Evolutionary conservation across 305 asterid genomes (phyloP).

Genomic region (Lippia alba): DNA sequence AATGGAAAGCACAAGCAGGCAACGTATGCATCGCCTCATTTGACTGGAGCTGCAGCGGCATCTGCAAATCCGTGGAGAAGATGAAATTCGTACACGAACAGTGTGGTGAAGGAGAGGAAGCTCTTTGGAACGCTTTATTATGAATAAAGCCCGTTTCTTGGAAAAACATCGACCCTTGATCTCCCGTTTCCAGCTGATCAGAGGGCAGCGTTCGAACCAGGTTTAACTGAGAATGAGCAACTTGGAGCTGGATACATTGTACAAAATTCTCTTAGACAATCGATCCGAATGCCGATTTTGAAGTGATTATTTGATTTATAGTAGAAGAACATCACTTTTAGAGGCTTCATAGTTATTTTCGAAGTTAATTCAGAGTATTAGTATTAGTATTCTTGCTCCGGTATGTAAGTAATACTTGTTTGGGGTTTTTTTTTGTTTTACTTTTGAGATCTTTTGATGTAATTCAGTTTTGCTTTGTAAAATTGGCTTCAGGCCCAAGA

Average conservation of each 20-base stretch:
- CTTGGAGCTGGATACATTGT: conserved; percentile 2
- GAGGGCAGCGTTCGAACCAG: not conserved
- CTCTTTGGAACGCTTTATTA: conserved; percentile 79
- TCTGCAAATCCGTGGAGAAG: conserved; percentile 86
- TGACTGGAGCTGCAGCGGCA: conserved; percentile 96
- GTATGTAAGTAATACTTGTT: not conserved
- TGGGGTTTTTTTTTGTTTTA: not conserved
- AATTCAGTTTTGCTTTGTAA: not conserved
- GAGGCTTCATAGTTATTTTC: not conserved
- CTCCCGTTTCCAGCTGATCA: too few species aligned
- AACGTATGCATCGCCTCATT: conserved; percentile 86
- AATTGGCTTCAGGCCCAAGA: not conserved
- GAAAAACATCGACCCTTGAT: not conserved
- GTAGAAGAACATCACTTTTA: conserved; percentile 8
- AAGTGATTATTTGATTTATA: conserved; percentile 20
- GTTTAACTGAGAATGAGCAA: not conserved
- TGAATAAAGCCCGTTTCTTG: conserved; percentile 20
- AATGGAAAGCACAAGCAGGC: conserved; percentile 93
- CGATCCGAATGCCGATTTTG: not conserved
- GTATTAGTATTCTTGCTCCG: not conserved
- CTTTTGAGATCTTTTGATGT: not conserved
- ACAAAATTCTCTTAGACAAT: conserved; percentile 1
- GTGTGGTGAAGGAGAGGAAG: conserved; percentile 92
- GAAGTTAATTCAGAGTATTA: not conserved
- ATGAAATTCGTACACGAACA: conserved; percentile 74